phyloP scores from a whole-genome alignment of 257 asterid species.

The Apocynum venetum region DNA sequence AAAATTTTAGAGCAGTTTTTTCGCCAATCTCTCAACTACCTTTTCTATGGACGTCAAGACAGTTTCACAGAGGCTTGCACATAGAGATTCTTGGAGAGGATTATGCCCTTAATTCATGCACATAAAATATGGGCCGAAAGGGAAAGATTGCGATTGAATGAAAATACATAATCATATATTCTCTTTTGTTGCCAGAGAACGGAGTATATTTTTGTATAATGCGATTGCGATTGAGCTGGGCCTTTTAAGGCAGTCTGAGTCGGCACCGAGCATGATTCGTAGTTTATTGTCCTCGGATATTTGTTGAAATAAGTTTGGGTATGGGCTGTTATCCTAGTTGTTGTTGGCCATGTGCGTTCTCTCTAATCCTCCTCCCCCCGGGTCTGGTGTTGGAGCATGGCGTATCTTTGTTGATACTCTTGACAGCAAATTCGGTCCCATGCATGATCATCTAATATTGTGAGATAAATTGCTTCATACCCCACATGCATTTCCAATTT shows the following conservation, averaged over 20 bases:
- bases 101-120: neutral
- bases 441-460: slow-evolving; percentile 5
- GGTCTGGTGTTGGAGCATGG: neutral
- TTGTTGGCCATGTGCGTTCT: slow-evolving; percentile 15
- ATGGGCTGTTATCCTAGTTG: neutral
- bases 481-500: slow-evolving; percentile 7
- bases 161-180: neutral
- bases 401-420: slow-evolving; percentile 9
- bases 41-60: too few relatives aligned
- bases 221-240: neutral
- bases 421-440: slow-evolving; percentile 20
- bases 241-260: neutral
- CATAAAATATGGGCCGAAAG: neutral
- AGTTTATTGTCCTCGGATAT: neutral
- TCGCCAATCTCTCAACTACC: too few relatives aligned
- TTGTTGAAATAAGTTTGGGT: neutral
- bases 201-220: neutral
- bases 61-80: neutral
- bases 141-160: neutral
- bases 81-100: neutral
- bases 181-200: neutral
- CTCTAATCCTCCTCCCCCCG: neutral
- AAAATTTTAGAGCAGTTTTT: too few relatives aligned
- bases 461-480: neutral
- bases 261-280: neutral